These are phyloP conservation scores for Dendrobium huoshanense DNA, from an alignment of 106 monocot genomes.

Conservation along the genomic window DNA sequence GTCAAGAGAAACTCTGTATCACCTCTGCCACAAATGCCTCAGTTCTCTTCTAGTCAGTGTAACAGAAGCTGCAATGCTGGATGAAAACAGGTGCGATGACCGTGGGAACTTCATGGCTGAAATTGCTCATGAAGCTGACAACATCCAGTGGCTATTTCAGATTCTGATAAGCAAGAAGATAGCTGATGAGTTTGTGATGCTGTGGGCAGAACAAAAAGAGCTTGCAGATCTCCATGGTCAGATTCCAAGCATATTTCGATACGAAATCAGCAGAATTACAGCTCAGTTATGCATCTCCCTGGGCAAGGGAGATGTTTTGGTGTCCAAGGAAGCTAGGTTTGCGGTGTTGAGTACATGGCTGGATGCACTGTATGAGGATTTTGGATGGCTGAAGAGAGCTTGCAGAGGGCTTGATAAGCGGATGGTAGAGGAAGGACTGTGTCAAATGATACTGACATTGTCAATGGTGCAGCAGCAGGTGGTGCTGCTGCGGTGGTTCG, in stretches of 20 bases:
- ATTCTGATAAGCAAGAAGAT: constrained; percentile 35
- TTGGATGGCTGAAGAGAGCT: constrained; percentile 38
- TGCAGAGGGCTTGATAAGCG: constrained; percentile 22
- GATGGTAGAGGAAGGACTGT: constrained; percentile 32
- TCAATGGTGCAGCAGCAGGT: constrained; percentile 35
- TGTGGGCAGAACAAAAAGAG: constrained; percentile 45
- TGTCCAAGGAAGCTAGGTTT: constrained; percentile 18
- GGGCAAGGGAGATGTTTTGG: constrained; percentile 33
- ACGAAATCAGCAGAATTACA: constrained; percentile 39
- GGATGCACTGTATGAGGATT: constrained; percentile 38
- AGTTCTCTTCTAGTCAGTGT: constrained; percentile 19
- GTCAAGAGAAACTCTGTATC: constrained; percentile 27
- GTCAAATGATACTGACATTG: constrained; percentile 34
- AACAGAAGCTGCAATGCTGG: constrained; percentile 16
- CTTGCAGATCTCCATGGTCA: constrained; percentile 28
- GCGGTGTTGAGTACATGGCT: constrained; percentile 29
- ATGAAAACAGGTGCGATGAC: constrained; percentile 12
- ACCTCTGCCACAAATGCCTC: constrained; percentile 32
- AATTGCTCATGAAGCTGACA: constrained; percentile 26
- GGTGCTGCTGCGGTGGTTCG: constrained; percentile 42
- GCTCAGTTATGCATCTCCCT: constrained; percentile 31
- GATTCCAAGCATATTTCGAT: constrained; percentile 29
- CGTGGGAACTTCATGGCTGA: constrained; percentile 20
- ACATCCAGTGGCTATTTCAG: constrained; percentile 29
- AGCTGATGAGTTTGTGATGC: constrained; percentile 30